phyloP scores from a whole-genome alignment of 2,329 filamentous ascomycete species.

The Fusarium liriodendri region DNA sequence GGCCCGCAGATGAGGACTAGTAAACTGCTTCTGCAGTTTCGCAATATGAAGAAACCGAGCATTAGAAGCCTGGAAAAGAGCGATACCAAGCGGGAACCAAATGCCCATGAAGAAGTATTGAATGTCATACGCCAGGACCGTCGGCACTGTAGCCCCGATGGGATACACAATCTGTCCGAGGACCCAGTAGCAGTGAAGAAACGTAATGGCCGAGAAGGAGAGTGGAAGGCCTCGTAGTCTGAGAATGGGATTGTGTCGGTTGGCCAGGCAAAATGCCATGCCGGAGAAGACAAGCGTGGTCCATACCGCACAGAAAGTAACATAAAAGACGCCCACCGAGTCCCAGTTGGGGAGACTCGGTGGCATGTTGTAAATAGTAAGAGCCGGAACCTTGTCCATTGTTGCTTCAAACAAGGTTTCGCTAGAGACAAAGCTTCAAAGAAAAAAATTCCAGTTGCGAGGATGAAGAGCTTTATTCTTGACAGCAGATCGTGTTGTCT shows the following conservation, averaged over 20 bases:
- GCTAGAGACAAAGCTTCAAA: background rate
- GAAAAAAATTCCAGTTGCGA: background rate
- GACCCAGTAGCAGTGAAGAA: conserved; percentile 56
- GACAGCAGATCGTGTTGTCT: background rate
- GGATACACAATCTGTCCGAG: conserved; percentile 53
- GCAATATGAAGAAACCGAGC: conserved; percentile 69
- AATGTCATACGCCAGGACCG: conserved; percentile 51
- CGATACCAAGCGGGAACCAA: conserved; percentile 72
- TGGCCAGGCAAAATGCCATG: conserved; percentile 53
- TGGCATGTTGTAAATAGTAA: conserved; percentile 11
- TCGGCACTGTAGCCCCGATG: conserved; percentile 54
- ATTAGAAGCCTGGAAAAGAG: conserved; percentile 73
- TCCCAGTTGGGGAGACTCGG: conserved; percentile 8
- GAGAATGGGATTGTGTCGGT: conserved; percentile 51
- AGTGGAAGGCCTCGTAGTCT: conserved; percentile 54
- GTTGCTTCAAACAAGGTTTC: background rate
- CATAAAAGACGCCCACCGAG: conserved; percentile 9
- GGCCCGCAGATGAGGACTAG: conserved; percentile 6
- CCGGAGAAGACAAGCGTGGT: conserved; percentile 37
- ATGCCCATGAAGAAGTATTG: conserved; percentile 75
- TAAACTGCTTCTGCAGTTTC: conserved; percentile 57
- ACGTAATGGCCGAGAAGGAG: conserved; percentile 52
- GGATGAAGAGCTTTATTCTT: background rate
- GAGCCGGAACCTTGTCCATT: conserved; percentile 3
- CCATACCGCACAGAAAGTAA: conserved; percentile 13